Base-by-base conservation (phyloP, 371 early-diverging fungal species). In the Rhizopus microsporus region DNA sequence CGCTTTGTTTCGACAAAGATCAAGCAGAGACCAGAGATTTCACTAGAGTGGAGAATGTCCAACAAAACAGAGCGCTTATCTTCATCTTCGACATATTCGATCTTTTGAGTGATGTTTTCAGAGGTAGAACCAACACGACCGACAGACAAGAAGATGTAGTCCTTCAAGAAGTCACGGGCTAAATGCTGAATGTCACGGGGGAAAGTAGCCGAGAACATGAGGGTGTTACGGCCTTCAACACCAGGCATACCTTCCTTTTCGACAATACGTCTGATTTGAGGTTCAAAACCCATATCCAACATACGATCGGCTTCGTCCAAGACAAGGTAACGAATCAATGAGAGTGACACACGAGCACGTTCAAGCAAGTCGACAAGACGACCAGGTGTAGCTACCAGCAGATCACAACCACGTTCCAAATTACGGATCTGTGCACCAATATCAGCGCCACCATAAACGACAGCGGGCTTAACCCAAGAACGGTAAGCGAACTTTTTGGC, bases 1-100 rank as follows among this genome's bases (percentile, higher is more conserved):
- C 95, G 92, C 88, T 99, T 99, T 62, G 96, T 99, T 71, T 96
- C 98, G 16, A 95, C 95, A 80, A 99, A 99, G 57, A 99, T 94
- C 62, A 99, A 87, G 10, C 94, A 91, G 67, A 93, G 87, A 23
- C 92, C 88, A 13, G 77, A 72, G 12, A 73, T 60, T 31, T 85
- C 80, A 44, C 84, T 74, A 23, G 89, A 78, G 62, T 85, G 87
- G 44, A 94, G 85, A 32, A 97, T 87, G 70, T 94, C 95, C 30
- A 93, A 83, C 40, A 96, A 81, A 12, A 92, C 85, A 0, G 90
- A 90, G 47, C 87, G 86, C 78, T 95, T 94, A 62, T 95, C 93
- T 55, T 88, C 85, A 51, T 95, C 93, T 62, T 91, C 89, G 33
- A 93, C 94, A 63, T 91, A 85, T 58, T 89, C 88, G 47, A 95